These are phyloP conservation scores for Cornus florida DNA, from an alignment of 148 eudicot genomes.

Conservation along the genomic window DNA sequence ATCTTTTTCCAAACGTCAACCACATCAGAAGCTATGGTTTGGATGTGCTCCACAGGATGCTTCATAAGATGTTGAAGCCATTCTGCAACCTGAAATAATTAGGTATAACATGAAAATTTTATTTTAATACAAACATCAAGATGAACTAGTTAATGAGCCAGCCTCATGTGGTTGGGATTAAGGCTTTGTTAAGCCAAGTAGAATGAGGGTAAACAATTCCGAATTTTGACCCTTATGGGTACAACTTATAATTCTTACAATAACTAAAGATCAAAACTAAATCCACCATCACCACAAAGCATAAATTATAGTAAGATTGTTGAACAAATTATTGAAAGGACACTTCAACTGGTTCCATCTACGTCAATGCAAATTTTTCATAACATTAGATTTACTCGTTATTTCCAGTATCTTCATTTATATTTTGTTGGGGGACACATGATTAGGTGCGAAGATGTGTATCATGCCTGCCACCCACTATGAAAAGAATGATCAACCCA, in stretches of 20 bases:
- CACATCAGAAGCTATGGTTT: slow-evolving; percentile 22
- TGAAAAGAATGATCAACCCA: not conserved
- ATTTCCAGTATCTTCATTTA: not conserved
- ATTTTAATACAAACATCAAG: not conserved
- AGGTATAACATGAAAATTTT: not conserved
- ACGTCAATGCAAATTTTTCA: not conserved
- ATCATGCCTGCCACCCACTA: not conserved
- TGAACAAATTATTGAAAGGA: not conserved
- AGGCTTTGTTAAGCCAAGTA: not conserved
- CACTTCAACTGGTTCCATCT: not conserved
- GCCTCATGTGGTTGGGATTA: too few species aligned
- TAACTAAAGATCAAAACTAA: not conserved
- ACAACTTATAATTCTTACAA: not conserved
- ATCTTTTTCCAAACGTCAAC: slow-evolving; percentile 29
- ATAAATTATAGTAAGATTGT: not conserved
- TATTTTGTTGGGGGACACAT: not conserved
- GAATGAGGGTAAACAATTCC: not conserved
- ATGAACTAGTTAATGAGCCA: not conserved
- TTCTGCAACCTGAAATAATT: slow-evolving; percentile 25
- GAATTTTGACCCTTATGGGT: not conserved
- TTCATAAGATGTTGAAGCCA: slow-evolving; percentile 25
- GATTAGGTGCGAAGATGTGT: not conserved
- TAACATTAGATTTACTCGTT: not conserved
- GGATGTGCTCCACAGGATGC: slow-evolving; percentile 31
- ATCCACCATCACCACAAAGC: not conserved